Conservation (phyloP, 78 protist species). For the Pelomyxa schiedti region DNA sequence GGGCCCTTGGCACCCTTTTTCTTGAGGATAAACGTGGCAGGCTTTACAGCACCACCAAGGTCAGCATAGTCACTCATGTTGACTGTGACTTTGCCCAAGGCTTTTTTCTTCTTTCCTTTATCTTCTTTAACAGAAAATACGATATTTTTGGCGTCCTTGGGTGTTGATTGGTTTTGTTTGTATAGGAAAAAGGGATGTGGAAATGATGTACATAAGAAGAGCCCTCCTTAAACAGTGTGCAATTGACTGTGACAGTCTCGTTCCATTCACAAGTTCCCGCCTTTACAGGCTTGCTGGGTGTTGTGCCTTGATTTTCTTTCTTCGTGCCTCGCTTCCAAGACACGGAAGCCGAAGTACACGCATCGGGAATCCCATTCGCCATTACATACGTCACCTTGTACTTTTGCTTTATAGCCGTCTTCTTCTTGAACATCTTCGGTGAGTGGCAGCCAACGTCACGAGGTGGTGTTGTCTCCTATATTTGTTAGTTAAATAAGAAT, state of each 20-base stretch:
- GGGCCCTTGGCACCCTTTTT: no score
- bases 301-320: background rate
- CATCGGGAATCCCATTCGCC: background rate
- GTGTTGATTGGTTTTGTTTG: no score
- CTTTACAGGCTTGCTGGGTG: background rate
- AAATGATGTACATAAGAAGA: no score
- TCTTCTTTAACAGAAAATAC: background rate
- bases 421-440: conserved; percentile 1
- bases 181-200: no score
- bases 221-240: background rate
- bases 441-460: no score
- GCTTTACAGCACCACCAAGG: background rate
- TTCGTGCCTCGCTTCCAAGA: background rate
- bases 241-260: background rate
- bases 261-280: background rate
- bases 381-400: background rate
- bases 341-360: background rate
- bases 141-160: background rate
- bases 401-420: background rate
- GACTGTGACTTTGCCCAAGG: background rate
- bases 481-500: no score
- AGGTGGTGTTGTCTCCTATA: no score
- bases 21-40: no score
- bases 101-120: background rate
- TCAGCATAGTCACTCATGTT: background rate